Evolutionary conservation across 176 grass and related monocot species (phyloP), one percentile per base, ranked within the genome.

Genomic region (Carex cristatella): DNA sequence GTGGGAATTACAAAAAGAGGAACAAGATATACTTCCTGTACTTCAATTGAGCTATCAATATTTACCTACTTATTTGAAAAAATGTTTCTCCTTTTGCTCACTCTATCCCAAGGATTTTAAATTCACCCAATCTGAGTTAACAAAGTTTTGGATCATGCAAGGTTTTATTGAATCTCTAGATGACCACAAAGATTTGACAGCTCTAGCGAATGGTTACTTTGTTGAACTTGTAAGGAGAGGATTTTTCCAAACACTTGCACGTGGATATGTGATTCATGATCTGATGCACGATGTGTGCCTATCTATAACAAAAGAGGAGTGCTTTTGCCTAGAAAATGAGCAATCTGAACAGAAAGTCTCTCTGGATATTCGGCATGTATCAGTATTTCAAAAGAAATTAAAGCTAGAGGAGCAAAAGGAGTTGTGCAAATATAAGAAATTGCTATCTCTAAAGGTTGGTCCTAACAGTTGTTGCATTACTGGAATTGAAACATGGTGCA

Each of bases 11-110:
- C 0, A 14, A 10, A 65, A 87, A 67, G 2, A 81, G 32, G 63
- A 74, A 0, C 54, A 56, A 16, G 88, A 82, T 1, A 90, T 94
- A 55, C 10, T 90, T 8, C 81, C 89, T 0, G 81, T 78, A 4
- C 79, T 90, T 30, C 81, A 51, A 2, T 73, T 93, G 61, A 93
- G 91, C 48, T 93, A 93, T 54, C 85, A 90, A 9, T 79, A 87
- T 81, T 83, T 93, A 65, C 67, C 86, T 0, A 46, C 51, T 9
- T 11, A 87, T 69, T 61, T 91, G 63, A 89, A 88, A n/a, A 84
- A 72, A 27, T 88, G 82, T 31, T 86, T 92, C 64, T 62, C 86
- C 16, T 80, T 88, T n/a, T 92, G 86, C 80, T 63, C 88, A 15
- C 8, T 90, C 3, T 90, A 80, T 19, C 91, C 86, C 0, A 92